Base-by-base conservation (phyloP, 2,329 filamentous ascomycete species). In the Bipolaris victoriae region DNA sequence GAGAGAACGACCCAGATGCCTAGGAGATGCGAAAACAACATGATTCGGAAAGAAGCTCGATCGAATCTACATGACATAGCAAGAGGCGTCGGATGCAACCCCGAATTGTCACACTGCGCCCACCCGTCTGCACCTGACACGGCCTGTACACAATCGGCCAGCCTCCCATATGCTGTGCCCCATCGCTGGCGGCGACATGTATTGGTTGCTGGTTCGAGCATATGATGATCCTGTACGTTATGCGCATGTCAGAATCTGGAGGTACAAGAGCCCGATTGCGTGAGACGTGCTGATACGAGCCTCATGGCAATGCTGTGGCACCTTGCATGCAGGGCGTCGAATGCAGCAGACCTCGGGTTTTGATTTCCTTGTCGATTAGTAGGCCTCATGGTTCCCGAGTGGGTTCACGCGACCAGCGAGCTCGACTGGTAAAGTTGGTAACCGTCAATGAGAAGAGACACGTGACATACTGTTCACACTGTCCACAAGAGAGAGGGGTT, bases 1-100 rank as follows among this genome's bases (percentile, higher is more conserved):
- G 35, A 67, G 79, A 57, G 76, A 78, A 24, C 62, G 50, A 37
- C 59, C 80, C 64, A 77, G 78, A 0, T 81, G 74, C 70, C 70
- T 75, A 6, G 75, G 53, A 1, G 68, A 74, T 51, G 33, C 63
- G 47, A 15, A 13, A 7, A 36, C 44, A 39, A 24, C 13, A 16
- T 41, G 43, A 24, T 22, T 18, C 11, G 9, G 16, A 40, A 31
- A 24, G 9, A 7, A 24, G 13, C 24, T n/a, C 11, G 9, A 16
- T 13, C 5, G n/a, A n/a, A n/a, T 37, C 9, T 43, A 39, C 41
- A 26, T 43, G 11, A 29, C 2, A 55, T 22, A 31, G 11, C 1
- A 41, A 26, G 22, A 29, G 15, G 37, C 29, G 31, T 13, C 20
- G 36, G 37, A 26, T 44, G 16, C 22, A 37, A 39, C 11, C 46